phyloP scores from a whole-genome alignment of 345 rosid genomes.

The Kernera saxatilis region DNA sequence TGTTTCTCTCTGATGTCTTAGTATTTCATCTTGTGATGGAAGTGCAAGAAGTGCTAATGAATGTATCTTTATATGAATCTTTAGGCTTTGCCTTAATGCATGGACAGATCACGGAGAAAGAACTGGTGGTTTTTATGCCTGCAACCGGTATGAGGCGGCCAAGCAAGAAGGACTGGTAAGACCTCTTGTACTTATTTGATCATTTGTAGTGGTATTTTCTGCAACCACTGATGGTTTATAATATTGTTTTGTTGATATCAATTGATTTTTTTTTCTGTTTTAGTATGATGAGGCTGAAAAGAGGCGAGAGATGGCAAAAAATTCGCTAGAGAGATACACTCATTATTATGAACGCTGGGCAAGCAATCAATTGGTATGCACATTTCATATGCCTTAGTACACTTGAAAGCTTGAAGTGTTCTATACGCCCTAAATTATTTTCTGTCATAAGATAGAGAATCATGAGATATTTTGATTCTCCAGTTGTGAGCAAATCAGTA shows the following conservation, averaged over 20 bases:
- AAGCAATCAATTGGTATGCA: slow-evolving; percentile 30
- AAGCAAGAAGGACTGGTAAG: slow-evolving; percentile 89
- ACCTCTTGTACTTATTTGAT: slow-evolving; percentile 18
- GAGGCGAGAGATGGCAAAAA: slow-evolving; percentile 34
- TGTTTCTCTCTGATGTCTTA: neutral
- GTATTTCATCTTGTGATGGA: neutral
- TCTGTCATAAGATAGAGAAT: neutral
- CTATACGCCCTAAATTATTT: neutral
- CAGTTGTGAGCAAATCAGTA: neutral
- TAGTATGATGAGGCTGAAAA: slow-evolving; percentile 33
- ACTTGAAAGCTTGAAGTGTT: neutral
- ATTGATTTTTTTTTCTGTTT: neutral
- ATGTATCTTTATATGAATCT: slow-evolving; percentile 1
- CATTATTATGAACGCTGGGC: slow-evolving; percentile 39
- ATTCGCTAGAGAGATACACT: slow-evolving; percentile 32
- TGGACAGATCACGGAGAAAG: slow-evolving; percentile 36
- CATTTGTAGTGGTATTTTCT: neutral
- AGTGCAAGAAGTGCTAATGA: slow-evolving; percentile 3
- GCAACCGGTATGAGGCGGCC: slow-evolving; percentile 57
- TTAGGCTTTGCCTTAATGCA: slow-evolving; percentile 33
- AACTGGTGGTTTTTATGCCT: slow-evolving; percentile 37
- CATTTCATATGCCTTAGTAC: neutral
- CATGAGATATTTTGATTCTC: neutral
- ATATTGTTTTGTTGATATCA: neutral
- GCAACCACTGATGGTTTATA: neutral